A percentile compares a stretch with the other conserved stretches of the same genome.
phyloP scores from a whole-genome alignment of 2,329 filamentous ascomycete genomes.

The Fusarium ramigenum region DNA sequence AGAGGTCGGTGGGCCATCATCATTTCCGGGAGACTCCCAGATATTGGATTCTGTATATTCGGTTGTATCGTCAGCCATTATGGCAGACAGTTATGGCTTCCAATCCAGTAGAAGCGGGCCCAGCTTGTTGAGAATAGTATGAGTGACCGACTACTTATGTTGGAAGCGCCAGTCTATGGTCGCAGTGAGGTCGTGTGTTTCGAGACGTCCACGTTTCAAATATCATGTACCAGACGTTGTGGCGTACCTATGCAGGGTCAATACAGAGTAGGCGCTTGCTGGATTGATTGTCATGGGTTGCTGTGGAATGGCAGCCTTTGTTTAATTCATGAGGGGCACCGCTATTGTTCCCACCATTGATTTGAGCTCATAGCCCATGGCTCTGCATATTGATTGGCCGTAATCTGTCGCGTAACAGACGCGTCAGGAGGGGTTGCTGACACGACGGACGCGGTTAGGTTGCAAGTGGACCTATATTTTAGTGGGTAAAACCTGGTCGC shows the following conservation, averaged over 20 bases:
- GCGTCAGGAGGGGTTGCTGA: conserved; percentile 38
- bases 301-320: conserved; percentile 8
- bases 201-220: conserved; percentile 7
- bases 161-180: conserved; percentile 23
- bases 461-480: conserved; percentile 14
- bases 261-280: conserved; percentile 23
- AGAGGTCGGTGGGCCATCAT: conserved; percentile 42
- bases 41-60: conserved; percentile 60
- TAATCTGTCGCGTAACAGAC: conserved; percentile 43
- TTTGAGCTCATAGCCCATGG: conserved; percentile 10
- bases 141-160: not conserved
- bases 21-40: conserved; percentile 56
- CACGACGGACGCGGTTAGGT: conserved; percentile 35
- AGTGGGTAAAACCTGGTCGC: conserved; percentile 28
- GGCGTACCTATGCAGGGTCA: conserved; percentile 17
- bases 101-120: not conserved
- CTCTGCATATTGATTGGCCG: conserved; percentile 40
- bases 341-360: conserved; percentile 27
- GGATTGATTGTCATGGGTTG: conserved; percentile 23
- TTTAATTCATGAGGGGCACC: conserved; percentile 37
- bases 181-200: conserved; percentile 24
- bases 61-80: conserved; percentile 56
- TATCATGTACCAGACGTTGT: conserved; percentile 8
- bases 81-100: conserved; percentile 8
- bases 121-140: conserved; percentile 6